Conservation (phyloP, 2,329 filamentous ascomycete species). For the Pseudocercospora fuligena region DNA sequence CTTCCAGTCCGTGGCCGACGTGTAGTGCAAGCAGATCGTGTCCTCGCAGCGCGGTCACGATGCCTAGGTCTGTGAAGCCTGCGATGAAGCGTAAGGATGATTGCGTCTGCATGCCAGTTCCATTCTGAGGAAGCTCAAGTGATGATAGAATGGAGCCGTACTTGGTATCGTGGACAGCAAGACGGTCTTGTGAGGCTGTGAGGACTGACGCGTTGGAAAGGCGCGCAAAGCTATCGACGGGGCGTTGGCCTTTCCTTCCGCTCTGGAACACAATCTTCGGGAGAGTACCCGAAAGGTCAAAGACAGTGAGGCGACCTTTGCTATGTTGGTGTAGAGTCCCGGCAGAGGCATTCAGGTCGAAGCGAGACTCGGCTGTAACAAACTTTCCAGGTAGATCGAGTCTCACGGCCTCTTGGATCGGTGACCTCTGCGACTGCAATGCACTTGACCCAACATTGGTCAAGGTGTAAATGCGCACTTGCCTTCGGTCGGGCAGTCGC, state of each 20-base stretch:
- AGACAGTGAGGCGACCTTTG: slow-evolving; percentile 61
- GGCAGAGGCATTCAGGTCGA: slow-evolving; percentile 57
- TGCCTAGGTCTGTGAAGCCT: slow-evolving; percentile 69
- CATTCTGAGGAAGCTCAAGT: slow-evolving; percentile 37
- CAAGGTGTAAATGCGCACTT: slow-evolving; percentile 27
- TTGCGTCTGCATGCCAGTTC: not conserved
- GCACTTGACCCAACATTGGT: slow-evolving; percentile 21
- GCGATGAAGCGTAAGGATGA: slow-evolving; percentile 35
- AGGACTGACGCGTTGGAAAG: slow-evolving; percentile 71
- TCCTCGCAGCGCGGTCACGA: slow-evolving; percentile 68
- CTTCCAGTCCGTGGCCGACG: slow-evolving; percentile 39
- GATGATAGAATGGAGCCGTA: slow-evolving; percentile 60
- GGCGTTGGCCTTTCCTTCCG: slow-evolving; percentile 49
- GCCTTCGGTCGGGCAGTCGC: slow-evolving; percentile 17
- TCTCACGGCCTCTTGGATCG: slow-evolving; percentile 28
- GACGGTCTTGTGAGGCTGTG: slow-evolving; percentile 60
- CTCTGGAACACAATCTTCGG: slow-evolving; percentile 62
- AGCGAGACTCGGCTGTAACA: slow-evolving; percentile 21
- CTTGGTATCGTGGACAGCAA: slow-evolving; percentile 71
- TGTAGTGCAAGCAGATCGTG: slow-evolving; percentile 71
- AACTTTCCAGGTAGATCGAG: slow-evolving; percentile 30
- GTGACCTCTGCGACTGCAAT: slow-evolving; percentile 21
- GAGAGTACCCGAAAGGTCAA: slow-evolving; percentile 66
- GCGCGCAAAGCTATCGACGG: slow-evolving; percentile 65
- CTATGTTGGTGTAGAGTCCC: slow-evolving; percentile 67